Conservation (phyloP, 169 alveolate species). For the Eimeria falciformis region DNA sequence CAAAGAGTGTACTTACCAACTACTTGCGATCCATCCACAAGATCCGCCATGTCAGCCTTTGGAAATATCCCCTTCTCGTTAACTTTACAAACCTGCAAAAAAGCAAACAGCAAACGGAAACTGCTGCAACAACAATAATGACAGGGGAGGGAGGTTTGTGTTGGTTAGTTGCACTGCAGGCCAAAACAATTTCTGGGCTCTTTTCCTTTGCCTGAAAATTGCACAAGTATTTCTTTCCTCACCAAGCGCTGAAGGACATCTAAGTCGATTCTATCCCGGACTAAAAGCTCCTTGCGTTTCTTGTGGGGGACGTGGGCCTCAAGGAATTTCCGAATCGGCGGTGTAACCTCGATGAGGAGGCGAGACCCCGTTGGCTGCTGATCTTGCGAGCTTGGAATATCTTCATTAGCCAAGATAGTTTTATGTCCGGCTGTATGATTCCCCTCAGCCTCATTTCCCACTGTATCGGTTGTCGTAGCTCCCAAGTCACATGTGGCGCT, state of each 20-base stretch:
- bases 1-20: slow-evolving; percentile 32
- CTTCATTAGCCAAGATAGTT: no score
- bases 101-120: not conserved
- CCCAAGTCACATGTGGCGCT: not conserved
- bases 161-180: no score
- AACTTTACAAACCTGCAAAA: not conserved
- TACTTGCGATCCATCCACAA: slow-evolving; percentile 66
- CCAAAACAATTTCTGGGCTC: no score
- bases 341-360: slow-evolving; percentile 55
- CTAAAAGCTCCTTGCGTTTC: not conserved
- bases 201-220: no score
- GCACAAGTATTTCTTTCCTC: not conserved
- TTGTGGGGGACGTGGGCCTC: not conserved
- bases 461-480: no score
- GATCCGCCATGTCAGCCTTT: slow-evolving; percentile 12
- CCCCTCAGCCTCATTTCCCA: not conserved
- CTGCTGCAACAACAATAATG: no score
- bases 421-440: no score
- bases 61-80: not conserved
- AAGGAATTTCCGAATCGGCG: slow-evolving; percentile 40
- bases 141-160: no score
- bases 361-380: slow-evolving; percentile 28
- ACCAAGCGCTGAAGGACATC: slow-evolving; percentile 59
- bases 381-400: slow-evolving; percentile 1
- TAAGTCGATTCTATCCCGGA: slow-evolving; percentile 5